phyloP scores from a whole-genome alignment of 129 eudicot genomes.

The Arctium lappa region DNA sequence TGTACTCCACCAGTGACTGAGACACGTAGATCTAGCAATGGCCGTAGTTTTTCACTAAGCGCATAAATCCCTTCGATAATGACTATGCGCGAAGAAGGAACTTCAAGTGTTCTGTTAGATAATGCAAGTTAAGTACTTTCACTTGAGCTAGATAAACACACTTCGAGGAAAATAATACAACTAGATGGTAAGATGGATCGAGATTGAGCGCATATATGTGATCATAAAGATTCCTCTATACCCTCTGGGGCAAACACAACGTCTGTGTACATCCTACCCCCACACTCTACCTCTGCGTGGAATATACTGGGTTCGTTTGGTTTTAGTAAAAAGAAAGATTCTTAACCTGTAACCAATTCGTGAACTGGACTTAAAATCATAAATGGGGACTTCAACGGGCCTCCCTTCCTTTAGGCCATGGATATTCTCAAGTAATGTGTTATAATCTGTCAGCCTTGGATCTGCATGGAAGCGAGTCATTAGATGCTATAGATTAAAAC shows the following conservation, averaged over 20 bases:
- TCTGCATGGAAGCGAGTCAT: slow-evolving; percentile 46
- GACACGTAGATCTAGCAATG: slow-evolving; percentile 88
- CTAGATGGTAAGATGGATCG: neutral
- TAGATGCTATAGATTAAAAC: slow-evolving; percentile 2
- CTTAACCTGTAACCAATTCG: slow-evolving; percentile 87
- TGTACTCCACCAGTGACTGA: slow-evolving; percentile 98
- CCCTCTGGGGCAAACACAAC: too few relatives aligned
- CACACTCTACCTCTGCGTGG: neutral
- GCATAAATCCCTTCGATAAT: slow-evolving; percentile 95
- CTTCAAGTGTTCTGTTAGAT: slow-evolving; percentile 70
- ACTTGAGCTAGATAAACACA: neutral
- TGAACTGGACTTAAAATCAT: slow-evolving; percentile 91
- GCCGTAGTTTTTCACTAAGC: slow-evolving; percentile 85
- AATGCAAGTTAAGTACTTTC: neutral
- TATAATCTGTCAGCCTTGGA: slow-evolving; percentile 95
- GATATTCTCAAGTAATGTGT: slow-evolving; percentile 86
- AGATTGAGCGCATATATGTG: too few relatives aligned
- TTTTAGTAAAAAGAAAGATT: neutral
- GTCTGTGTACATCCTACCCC: too few relatives aligned
- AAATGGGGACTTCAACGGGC: slow-evolving; percentile 84
- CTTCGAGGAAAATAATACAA: neutral
- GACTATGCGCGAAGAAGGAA: slow-evolving; percentile 82
- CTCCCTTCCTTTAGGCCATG: slow-evolving; percentile 76
- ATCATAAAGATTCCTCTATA: too few relatives aligned
- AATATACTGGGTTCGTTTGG: neutral